Evolutionary conservation across 306 rosid species (phyloP), one percentile per base, ranked within the genome.

Genomic region (Rosa lucieae): DNA sequence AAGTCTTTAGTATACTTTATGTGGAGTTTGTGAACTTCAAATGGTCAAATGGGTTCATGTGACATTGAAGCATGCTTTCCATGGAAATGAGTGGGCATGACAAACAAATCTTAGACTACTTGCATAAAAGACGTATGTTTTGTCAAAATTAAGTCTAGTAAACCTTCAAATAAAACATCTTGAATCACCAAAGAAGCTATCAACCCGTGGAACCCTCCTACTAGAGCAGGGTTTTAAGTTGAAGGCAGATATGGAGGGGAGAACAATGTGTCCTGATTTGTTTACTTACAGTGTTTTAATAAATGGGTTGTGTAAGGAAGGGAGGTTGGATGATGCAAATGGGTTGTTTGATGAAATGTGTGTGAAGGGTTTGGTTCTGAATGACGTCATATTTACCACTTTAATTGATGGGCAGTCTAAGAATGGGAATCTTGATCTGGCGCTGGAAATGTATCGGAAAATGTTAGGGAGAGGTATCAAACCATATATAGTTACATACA

Each of bases 381-480:
- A 94, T 77, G 74, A 79, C 32, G 90, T 94, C 37, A 88, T 90
- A 4, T 88, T 89, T 80, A 92, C 98, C 14, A 74, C 90, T 75
- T 79, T 94, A 86, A 90, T 94, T 69, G 88, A 90, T 37, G 98
- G 97, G 35, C 91, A 90, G 46, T 89, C 93, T 78, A 92, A 88
- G 84, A 77, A 65, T 69, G 87, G 97, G 69, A 88, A 80, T 32
- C 74, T 89, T 81, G 87, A 87, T 78, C 82, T 85, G 77, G 97
- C 94, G 2, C 75, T 87, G 84, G 85, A 89, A 40, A 81, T 83
- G 58, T 94, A 89, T 80, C 85, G 85, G 88, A 82, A 74, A 40
- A 92, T 94, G 97, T 70, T 90, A 78, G 72, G 55, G 79, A 70
- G 58, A 39, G 92, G 89, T 39, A 76, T 92, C 78, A 88, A 82